Conservation (phyloP, 2,329 filamentous ascomycete genomes). For the Penicillium fuscoglaucum region DNA sequence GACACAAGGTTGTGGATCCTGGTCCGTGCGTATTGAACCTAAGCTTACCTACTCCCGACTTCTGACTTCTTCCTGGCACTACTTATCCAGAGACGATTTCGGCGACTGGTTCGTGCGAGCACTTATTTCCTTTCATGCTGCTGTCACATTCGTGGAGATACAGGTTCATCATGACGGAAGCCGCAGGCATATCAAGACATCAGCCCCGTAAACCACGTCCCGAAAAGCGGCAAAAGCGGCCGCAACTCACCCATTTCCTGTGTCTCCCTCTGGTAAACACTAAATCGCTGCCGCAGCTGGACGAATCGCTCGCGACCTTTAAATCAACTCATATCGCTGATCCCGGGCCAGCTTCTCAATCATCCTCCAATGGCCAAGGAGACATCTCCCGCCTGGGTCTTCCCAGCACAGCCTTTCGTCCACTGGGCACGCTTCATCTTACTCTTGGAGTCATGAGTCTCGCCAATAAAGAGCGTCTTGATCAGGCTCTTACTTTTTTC, state of each 20-base stretch:
- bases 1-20: constrained; percentile 4
- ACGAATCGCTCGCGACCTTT: constrained; percentile 63
- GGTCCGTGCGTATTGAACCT: not conserved
- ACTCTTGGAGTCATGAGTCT: constrained; percentile 87
- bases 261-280: constrained; percentile 62
- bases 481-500: constrained; percentile 50
- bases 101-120: too few species aligned
- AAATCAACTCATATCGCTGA: constrained; percentile 36
- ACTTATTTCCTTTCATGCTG: not conserved
- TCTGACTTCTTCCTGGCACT: not conserved
- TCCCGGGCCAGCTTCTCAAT: not conserved
- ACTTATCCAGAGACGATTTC: not conserved
- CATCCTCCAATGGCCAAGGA: constrained; percentile 13
- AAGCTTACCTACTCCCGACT: not conserved
- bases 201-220: constrained; percentile 13
- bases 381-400: constrained; percentile 49
- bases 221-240: constrained; percentile 33
- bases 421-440: constrained; percentile 77
- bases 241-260: constrained; percentile 48
- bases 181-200: constrained; percentile 7
- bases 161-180: constrained; percentile 14
- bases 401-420: constrained; percentile 68
- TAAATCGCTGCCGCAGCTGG: constrained; percentile 63
- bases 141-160: not conserved
- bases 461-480: constrained; percentile 50